Percentiles rank a stretch among this genome's conserved stretches.
Conservation (phyloP, 495 filamentous ascomycete genomes). For the Lindgomyces ingoldianus region DNA sequence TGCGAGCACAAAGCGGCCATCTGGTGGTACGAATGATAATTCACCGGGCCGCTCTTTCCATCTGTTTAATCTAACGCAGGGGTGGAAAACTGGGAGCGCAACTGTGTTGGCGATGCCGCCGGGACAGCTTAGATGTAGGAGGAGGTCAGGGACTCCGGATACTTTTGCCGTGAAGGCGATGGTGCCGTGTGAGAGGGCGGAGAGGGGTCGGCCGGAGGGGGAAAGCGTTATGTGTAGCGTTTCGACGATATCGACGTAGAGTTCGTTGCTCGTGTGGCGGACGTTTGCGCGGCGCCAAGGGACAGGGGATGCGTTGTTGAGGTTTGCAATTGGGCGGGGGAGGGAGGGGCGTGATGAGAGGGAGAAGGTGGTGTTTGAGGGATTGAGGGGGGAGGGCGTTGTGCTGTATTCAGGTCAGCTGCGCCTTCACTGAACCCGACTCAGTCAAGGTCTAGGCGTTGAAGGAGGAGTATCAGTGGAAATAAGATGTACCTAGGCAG, state of each 20-base stretch:
- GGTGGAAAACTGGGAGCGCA: constrained; percentile 93
- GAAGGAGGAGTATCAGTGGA: no score
- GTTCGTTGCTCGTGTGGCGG: constrained; percentile 91
- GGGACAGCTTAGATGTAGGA: constrained; percentile 74
- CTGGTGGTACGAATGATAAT: constrained; percentile 91
- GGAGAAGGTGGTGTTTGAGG: constrained; percentile 22
- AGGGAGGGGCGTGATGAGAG: constrained; percentile 29
- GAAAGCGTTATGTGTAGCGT: constrained; percentile 82
- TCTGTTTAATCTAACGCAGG: constrained; percentile 79
- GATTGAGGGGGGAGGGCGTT: constrained; percentile 48
- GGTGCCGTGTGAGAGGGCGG: constrained; percentile 85
- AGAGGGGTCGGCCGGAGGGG: constrained; percentile 81
- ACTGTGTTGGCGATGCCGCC: constrained; percentile 69
- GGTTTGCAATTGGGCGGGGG: constrained; percentile 39
- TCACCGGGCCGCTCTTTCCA: constrained; percentile 89
- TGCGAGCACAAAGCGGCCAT: constrained; percentile 90
- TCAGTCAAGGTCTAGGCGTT: no score
- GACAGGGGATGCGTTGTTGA: constrained; percentile 51
- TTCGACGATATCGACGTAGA: constrained; percentile 96
- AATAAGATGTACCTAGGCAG: constrained; percentile 61
- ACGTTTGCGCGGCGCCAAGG: constrained; percentile 93
- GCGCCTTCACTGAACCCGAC: no score
- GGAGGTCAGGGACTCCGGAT: constrained; percentile 86
- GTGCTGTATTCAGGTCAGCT: constrained; percentile 21
- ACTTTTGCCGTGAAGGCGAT: constrained; percentile 95